Percentiles rank a stretch among this genome's conserved stretches.
Evolutionary conservation across 768 basidiomycete genomes (phyloP).

Genomic region (Gelatoporia subvermispora): DNA sequence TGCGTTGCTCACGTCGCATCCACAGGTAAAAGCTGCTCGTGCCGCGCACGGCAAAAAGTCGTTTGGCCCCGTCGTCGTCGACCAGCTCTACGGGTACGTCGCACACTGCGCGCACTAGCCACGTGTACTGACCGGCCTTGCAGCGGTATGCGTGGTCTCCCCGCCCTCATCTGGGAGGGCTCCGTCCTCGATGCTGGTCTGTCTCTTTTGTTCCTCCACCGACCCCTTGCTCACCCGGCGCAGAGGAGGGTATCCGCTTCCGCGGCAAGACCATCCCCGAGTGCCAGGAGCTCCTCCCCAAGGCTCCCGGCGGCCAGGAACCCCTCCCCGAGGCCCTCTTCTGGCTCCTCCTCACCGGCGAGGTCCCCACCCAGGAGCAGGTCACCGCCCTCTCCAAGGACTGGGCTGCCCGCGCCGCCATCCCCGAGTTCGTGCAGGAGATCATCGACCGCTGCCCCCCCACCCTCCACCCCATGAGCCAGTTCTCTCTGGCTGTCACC

Average conservation of each 20-base stretch:
- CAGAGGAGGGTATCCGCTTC: constrained; percentile 97
- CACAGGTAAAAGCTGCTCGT: constrained; percentile 77
- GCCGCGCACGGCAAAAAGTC: constrained; percentile 87
- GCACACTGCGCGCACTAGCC: background rate
- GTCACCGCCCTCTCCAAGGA: constrained; percentile 82
- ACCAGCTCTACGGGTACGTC: constrained; percentile 82
- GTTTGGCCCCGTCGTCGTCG: constrained; percentile 87
- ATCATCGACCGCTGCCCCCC: constrained; percentile 90
- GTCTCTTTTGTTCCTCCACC: constrained; percentile 16
- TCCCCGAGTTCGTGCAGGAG: constrained; percentile 96
- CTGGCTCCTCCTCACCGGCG: constrained; percentile 94
- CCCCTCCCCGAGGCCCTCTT: constrained; percentile 93
- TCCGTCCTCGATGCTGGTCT: constrained; percentile 91
- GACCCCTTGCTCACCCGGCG: constrained; percentile 3
- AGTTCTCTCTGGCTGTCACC: constrained; percentile 94
- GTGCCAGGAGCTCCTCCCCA: constrained; percentile 80
- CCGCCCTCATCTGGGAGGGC: constrained; percentile 97
- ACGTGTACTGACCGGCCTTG: background rate
- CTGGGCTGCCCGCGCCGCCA: constrained; percentile 89
- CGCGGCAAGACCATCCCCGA: constrained; percentile 94
- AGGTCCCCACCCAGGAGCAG: constrained; percentile 89
- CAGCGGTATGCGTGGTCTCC: constrained; percentile 84
- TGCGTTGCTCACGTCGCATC: constrained; percentile 10
- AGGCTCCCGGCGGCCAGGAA: constrained; percentile 82
- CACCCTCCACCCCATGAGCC: constrained; percentile 97